Evolutionary conservation across 2,329 filamentous ascomycete genomes (phyloP), one percentile per base, ranked within the genome.

Genomic region (Esteya vermicola): DNA sequence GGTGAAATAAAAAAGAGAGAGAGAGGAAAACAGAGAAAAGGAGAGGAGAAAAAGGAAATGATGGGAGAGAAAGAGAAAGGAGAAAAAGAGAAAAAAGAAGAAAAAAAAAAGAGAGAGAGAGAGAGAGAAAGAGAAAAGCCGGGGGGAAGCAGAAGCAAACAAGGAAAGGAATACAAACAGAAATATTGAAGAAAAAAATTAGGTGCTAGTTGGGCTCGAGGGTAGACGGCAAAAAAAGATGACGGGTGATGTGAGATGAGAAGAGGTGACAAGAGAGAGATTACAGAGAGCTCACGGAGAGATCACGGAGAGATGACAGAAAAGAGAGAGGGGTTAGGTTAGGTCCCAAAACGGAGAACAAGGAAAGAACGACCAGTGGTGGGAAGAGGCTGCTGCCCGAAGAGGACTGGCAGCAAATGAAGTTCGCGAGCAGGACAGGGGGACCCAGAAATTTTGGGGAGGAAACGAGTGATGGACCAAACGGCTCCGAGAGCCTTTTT

Each of bases 321-420:
- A 26, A 25, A 35, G 21, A 13, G 33, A 43, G 38, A 38, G 36
- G 40, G 42, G 40, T 45, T 27, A 34, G 40, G 18, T 37, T 31
- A 14, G 14, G 28, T 14, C 40, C 43, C 38, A 43, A 34, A 27
- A 18, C 30, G 30, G 32, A 20, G 35, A 35, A 25, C 14, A 33
- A 35, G n/a, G n/a, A n/a, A n/a, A n/a, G n/a, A 40, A 19, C 19
- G n/a, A 39, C 18, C 21, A 27, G 19, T 35, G 32, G 36, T 36
- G 41, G 41, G n/a, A n/a, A n/a, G n/a, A n/a, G n/a, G n/a, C n/a
- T n/a, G 41, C 41, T 43, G 41, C 43, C 43, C 35, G 30, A 34
- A 36, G 38, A 12, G 23, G 18, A 28, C 21, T 36, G 18, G 30
- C 35, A 39, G 23, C 25, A 39, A 39, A 42, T 23, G 34, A 30